Evolutionary conservation across 2,329 filamentous ascomycete genomes (phyloP).

Genomic region (Helotiales sp.): DNA sequence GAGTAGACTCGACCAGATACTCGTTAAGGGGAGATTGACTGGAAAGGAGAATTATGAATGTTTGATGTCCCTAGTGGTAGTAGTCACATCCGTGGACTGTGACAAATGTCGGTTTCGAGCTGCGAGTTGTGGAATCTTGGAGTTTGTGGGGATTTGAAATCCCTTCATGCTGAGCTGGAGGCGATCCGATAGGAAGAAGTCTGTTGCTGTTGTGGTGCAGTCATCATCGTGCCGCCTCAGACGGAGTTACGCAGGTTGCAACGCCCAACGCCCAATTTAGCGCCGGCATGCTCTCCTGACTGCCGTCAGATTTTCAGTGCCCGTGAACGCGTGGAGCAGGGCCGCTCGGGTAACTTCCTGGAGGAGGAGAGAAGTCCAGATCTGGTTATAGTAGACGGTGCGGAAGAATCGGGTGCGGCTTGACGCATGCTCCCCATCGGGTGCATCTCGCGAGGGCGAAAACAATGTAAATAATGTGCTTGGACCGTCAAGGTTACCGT

Average conservation of each 20-base stretch:
- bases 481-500: no score
- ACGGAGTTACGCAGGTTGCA: background rate
- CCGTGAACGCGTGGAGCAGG: slow-evolving; percentile 32
- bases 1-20: slow-evolving; percentile 27
- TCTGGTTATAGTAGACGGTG: slow-evolving; percentile 21
- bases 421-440: slow-evolving; percentile 23
- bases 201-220: background rate
- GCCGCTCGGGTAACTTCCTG: slow-evolving; percentile 19
- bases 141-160: background rate
- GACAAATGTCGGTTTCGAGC: background rate
- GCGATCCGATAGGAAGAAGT: background rate
- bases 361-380: slow-evolving; percentile 9
- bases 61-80: slow-evolving; percentile 8
- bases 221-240: background rate
- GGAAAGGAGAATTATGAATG: background rate
- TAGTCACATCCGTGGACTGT: background rate
- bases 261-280: background rate
- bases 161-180: no score
- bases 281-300: slow-evolving; percentile 21
- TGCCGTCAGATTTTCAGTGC: slow-evolving; percentile 33
- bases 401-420: slow-evolving; percentile 23
- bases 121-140: background rate
- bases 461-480: slow-evolving; percentile 3
- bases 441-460: slow-evolving; percentile 5
- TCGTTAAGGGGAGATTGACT: slow-evolving; percentile 14